phyloP scores from a whole-genome alignment of 352 stramenopile species.

The Blastocystis sp. region DNA sequence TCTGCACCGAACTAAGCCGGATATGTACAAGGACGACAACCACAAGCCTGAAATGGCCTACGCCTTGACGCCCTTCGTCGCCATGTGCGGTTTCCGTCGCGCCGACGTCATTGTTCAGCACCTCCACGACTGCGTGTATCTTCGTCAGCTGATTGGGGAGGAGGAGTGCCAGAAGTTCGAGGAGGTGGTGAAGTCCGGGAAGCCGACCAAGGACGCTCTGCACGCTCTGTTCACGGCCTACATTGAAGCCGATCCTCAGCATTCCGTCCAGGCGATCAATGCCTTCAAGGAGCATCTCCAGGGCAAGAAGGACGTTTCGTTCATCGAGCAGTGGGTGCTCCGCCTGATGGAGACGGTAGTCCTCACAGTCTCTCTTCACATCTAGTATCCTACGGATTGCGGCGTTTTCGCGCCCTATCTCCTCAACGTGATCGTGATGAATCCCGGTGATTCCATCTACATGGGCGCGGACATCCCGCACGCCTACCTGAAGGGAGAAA shows the following conservation, averaged over 20 bases:
- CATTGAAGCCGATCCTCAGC: conserved; percentile 36
- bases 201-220: conserved; percentile 32
- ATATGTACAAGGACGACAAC: conserved; percentile 93
- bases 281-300: conserved; percentile 79
- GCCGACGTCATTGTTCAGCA: conserved; percentile 85
- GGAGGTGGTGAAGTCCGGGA: conserved; percentile 6
- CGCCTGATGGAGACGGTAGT: conserved; percentile 76
- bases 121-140: conserved; percentile 83
- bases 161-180: conserved; percentile 23
- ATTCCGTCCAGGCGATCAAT: conserved; percentile 75
- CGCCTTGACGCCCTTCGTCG: conserved; percentile 91
- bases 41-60: conserved; percentile 99
- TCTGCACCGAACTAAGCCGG: conserved; percentile 81
- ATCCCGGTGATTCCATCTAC: conserved; percentile 92
- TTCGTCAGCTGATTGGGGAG: conserved; percentile 77
- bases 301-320: conserved; percentile 62
- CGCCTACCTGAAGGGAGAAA: conserved; percentile 88
- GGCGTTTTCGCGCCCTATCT: conserved; percentile 94
- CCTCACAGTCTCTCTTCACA: conserved; percentile 69
- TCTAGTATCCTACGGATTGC: conserved; percentile 89
- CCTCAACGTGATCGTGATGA: conserved; percentile 93
- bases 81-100: conserved; percentile 89
- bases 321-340: conserved; percentile 74
- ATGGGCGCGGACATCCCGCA: conserved; percentile 97
- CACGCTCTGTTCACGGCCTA: conserved; percentile 36